Evolutionary conservation across 1,139 yeast species (phyloP), one percentile per base, ranked within the genome.

Genomic region (Pichia sp.): DNA sequence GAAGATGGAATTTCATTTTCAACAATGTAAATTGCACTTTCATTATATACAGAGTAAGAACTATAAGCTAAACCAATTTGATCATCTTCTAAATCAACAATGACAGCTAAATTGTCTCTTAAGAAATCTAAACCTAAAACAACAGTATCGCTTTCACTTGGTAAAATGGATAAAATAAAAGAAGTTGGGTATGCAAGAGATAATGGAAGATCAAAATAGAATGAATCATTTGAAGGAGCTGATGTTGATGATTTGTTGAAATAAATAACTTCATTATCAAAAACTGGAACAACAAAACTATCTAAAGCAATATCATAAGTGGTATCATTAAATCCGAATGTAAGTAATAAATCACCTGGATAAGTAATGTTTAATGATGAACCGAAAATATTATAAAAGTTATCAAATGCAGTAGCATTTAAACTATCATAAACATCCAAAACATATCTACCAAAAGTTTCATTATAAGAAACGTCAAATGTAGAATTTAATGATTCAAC

Each of bases 61-160:
- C 28, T 4, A 23, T 34, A 33, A 20, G 92, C 95, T 46, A 87
- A 51, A 2, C 84, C 78, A 24, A 87, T 70, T 56, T 79, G 76
- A 43, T 66, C 64, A 51, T 73, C 76, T 32, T 83, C 89, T 52
- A 86, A 66, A 61, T 87, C 90, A 59, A 74, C 85, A 37, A 86
- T 92, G 11, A 37, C 25, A 34, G 78, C 74, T 58, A 86, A 85
- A 5, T 85, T 86, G 40, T 76, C 69, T 50, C 86, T 70, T 55
- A 87, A 67, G 65, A 86, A 78, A 30, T 78, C 73, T 60, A 83
- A 92, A 40, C 96, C 96, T 20, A 86, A 59, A 10, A 37, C 39
- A 29, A 48, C 42, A 4, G 42, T 28, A 10, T 45, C 40, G 9
- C 41, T 64, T 29, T 60, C 51, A 9, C 60, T 49, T 35, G 52